A percentile compares a stretch with the other conserved stretches of the same genome.
These are phyloP conservation scores for Eutypella sp. DNA, from an alignment of 2,329 filamentous ascomycete genomes.

Conservation along the genomic window DNA sequence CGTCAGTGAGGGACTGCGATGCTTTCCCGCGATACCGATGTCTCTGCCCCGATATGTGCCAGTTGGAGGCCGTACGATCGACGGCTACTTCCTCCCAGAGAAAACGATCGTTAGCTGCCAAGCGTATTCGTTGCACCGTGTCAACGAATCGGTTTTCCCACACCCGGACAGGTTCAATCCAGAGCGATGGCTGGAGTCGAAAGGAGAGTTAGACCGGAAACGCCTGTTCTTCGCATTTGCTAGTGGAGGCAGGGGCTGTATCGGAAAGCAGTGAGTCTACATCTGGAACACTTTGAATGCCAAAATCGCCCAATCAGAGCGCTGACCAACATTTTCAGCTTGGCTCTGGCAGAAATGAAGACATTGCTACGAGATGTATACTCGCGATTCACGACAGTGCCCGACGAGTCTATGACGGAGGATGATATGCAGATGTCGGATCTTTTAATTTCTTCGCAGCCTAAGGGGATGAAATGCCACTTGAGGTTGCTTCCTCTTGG, in stretches of 20 bases:
- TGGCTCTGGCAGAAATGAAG: slow-evolving; percentile 66
- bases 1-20: slow-evolving; percentile 56
- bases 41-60: slow-evolving; percentile 59
- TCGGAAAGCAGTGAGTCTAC: slow-evolving; percentile 59
- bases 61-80: slow-evolving; percentile 47
- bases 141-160: slow-evolving; percentile 65
- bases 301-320: not conserved
- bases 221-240: slow-evolving; percentile 62
- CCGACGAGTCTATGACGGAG: slow-evolving; percentile 48
- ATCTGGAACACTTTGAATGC: not conserved
- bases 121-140: slow-evolving; percentile 54
- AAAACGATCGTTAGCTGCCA: slow-evolving; percentile 56
- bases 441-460: slow-evolving; percentile 62
- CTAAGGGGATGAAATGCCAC: slow-evolving; percentile 54
- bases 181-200: slow-evolving; percentile 73
- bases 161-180: slow-evolving; percentile 74
- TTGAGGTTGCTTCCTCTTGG: slow-evolving; percentile 40
- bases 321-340: slow-evolving; percentile 28
- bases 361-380: slow-evolving; percentile 59
- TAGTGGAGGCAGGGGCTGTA: slow-evolving; percentile 59
- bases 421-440: slow-evolving; percentile 61
- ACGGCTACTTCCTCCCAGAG: slow-evolving; percentile 48
- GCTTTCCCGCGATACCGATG: slow-evolving; percentile 62
- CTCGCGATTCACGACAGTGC: slow-evolving; percentile 49
- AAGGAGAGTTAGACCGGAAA: slow-evolving; percentile 67